Evolutionary conservation across 768 basidiomycete species (phyloP).

Genomic region (Suillus subaureus): DNA sequence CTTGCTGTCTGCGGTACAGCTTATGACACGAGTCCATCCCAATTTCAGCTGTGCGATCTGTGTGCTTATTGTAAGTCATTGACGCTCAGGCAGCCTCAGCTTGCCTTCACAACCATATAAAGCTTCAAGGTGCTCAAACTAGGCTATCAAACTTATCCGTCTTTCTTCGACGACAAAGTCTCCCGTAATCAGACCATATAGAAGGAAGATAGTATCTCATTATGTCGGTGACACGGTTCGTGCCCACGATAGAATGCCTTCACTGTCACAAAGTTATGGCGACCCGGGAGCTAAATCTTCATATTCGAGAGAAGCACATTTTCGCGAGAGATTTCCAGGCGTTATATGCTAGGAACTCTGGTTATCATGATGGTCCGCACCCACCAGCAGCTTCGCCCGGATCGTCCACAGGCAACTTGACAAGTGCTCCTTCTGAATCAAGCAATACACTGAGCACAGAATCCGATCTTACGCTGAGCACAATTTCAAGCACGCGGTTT

Average conservation of each 20-base stretch:
- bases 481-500: slow-evolving; percentile 19
- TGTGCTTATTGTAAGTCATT: not conserved
- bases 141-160: not conserved
- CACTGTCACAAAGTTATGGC: not conserved
- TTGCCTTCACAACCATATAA: not conserved
- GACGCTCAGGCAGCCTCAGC: not conserved
- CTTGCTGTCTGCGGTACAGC: not conserved
- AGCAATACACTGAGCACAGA: slow-evolving; percentile 1
- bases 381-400: not conserved
- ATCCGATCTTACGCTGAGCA: slow-evolving; percentile 3
- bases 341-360: not conserved
- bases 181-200: not conserved
- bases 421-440: not conserved
- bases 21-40: not conserved
- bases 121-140: not conserved
- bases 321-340: not conserved
- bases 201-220: not conserved
- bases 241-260: not conserved
- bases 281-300: not conserved
- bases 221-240: not conserved
- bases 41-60: not conserved
- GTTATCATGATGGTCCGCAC: not conserved
- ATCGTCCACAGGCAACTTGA: not conserved
- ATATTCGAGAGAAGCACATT: not conserved
- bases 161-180: not conserved